Evolutionary conservation across 306 rosid species (phyloP), one percentile per base, ranked within the genome.

Genomic region (Acmispon strigosus): DNA sequence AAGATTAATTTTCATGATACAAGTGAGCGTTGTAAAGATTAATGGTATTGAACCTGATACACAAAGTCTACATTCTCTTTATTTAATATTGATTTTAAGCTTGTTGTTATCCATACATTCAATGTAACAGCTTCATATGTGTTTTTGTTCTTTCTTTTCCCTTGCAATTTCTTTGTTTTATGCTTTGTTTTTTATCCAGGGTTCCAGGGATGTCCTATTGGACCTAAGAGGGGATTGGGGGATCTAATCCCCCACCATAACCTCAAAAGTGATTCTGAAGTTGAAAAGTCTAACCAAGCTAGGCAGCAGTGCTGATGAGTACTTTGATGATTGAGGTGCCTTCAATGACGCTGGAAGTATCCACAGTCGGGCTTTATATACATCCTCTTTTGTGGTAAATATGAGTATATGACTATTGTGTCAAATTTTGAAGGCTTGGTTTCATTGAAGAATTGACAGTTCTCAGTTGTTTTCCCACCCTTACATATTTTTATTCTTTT

Each of bases 141-240:
- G 84, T 78, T 91, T 93, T 43, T 85, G 92, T 78, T 91, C 86
- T 14, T 86, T 86, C 83, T 86, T 86, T 37, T 52, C 39, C 18
- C 18, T 50, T 80, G 82, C 87, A 61, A 86, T 88, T 84, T 93
- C 92, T 34, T 62, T 83, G 81, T 55, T 84, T 71, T 87, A 75
- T 86, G 2, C 19, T 39, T 39, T 9, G 10, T 4, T 39, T 39
- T 32, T 32, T 6, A 32, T 32, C 37, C 43, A 39, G 90, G 90
- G 39, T 27, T 55, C 62, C 5, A 27, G 41, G 41, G 62, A 55
- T 16, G 62, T 55, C 41, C 18, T 13, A 1, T 27, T 55, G 17
- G 41, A 58, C 11, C 63, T n/a, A 7, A 7, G 42, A 58, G 43
- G 22, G 11, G 14, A 69, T 22, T 55, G 43, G 65, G 17, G 29